phyloP scores from a whole-genome alignment of 1,284 basidiomycete genomes.

The Inonotus obliquus region DNA sequence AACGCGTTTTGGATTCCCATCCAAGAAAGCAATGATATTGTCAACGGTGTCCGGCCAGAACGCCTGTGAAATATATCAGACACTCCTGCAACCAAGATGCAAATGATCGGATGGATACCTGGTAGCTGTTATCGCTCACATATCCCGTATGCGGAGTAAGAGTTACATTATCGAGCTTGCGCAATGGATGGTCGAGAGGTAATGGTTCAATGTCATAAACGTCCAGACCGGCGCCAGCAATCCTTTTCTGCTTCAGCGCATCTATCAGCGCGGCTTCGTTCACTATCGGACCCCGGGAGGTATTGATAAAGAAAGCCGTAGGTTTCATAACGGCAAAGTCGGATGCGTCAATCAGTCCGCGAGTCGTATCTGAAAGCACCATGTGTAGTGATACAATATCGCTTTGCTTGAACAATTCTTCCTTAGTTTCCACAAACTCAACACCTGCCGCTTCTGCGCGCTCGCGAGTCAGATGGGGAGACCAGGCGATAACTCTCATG shows the following conservation, averaged over 20 bases:
- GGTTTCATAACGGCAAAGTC: slow-evolving; percentile 51
- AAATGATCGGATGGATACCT: slow-evolving; percentile 29
- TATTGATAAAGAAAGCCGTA: slow-evolving; percentile 58
- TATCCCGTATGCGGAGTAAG: slow-evolving; percentile 61
- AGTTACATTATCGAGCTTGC: slow-evolving; percentile 46
- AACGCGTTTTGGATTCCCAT: slow-evolving; percentile 29
- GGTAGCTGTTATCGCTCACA: slow-evolving; percentile 45
- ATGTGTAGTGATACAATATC: slow-evolving; percentile 61
- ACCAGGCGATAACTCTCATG: slow-evolving; percentile 61
- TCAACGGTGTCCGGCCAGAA: slow-evolving; percentile 42
- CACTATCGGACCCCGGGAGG: slow-evolving; percentile 56
- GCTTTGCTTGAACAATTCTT: slow-evolving; percentile 45
- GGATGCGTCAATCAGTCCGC: slow-evolving; percentile 39
- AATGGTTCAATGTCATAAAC: slow-evolving; percentile 63
- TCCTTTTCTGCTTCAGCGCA: slow-evolving; percentile 41
- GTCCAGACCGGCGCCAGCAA: slow-evolving; percentile 52
- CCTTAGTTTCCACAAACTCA: slow-evolving; percentile 43
- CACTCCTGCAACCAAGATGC: background rate
- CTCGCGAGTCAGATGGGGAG: slow-evolving; percentile 55
- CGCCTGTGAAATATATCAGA: background rate
- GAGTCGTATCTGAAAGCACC: slow-evolving; percentile 48
- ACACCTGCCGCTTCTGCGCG: slow-evolving; percentile 48
- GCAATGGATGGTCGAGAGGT: slow-evolving; percentile 49
- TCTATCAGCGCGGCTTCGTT: slow-evolving; percentile 51
- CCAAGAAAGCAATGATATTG: slow-evolving; percentile 46